A percentile compares a stretch with the other conserved stretches of the same genome.
These are phyloP conservation scores for Trifolium repens DNA, from an alignment of 306 rosid species.

Conservation along the genomic window DNA sequence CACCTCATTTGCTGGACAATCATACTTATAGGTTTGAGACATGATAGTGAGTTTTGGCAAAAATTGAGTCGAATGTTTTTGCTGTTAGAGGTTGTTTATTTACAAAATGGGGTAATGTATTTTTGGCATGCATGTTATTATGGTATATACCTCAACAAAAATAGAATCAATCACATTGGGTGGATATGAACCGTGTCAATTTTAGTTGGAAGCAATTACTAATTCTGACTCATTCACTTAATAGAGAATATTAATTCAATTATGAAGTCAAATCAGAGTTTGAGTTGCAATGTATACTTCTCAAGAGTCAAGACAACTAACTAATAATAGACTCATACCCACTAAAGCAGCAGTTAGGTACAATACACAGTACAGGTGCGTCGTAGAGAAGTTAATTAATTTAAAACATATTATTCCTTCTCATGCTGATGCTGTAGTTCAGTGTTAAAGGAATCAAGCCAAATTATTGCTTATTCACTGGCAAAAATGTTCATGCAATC, in stretches of 20 bases:
- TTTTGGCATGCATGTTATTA: conserved; percentile 6
- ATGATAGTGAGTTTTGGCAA: not conserved
- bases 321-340: not conserved
- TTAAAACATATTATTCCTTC: not conserved
- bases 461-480: not conserved
- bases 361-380: not conserved
- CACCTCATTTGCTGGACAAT: conserved; percentile 31
- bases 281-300: too few relatives aligned
- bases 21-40: conserved; percentile 13
- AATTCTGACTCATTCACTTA: conserved; percentile 1
- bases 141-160: not conserved
- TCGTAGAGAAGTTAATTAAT: conserved; percentile 13
- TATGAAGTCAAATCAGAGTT: not conserved
- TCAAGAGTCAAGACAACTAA: too few relatives aligned
- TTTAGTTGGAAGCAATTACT: conserved; percentile 14
- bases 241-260: not conserved
- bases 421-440: not conserved
- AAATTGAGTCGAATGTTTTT: not conserved
- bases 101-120: conserved; percentile 16
- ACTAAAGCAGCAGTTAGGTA: conserved; percentile 30
- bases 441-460: not conserved
- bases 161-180: conserved; percentile 14
- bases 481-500: conserved; percentile 12
- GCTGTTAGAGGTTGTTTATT: not conserved
- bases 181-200: not conserved